Conservation (phyloP, 1,284 basidiomycete species). For the Sporisorium sorghi region DNA sequence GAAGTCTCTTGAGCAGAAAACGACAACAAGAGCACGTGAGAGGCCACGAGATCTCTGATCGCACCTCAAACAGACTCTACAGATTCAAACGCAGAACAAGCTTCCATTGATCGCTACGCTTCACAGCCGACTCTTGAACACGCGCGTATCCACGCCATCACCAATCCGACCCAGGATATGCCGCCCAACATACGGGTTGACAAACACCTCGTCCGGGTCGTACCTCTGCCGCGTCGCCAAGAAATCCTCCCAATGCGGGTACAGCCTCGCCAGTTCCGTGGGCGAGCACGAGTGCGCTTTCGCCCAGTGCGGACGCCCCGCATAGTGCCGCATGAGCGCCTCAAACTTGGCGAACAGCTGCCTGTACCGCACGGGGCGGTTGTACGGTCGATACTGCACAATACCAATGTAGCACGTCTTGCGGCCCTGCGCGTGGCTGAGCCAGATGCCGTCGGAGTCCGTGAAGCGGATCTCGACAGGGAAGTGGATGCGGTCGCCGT, state of each 20-base stretch:
- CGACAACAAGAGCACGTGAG: background rate
- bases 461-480: slow-evolving; percentile 93
- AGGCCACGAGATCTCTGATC: slow-evolving; percentile 3
- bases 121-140: slow-evolving; percentile 55
- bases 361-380: slow-evolving; percentile 86
- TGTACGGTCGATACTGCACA: slow-evolving; percentile 93
- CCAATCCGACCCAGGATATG: slow-evolving; percentile 72
- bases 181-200: slow-evolving; percentile 73
- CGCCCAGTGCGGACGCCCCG: slow-evolving; percentile 95
- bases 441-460: slow-evolving; percentile 89
- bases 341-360: slow-evolving; percentile 85
- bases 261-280: slow-evolving; percentile 77
- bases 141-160: slow-evolving; percentile 41
- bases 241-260: slow-evolving; percentile 88
- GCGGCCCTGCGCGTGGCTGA: slow-evolving; percentile 85
- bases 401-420: slow-evolving; percentile 94
- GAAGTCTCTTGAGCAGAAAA: background rate
- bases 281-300: slow-evolving; percentile 86
- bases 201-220: slow-evolving; percentile 84
- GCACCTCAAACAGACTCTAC: too few relatives aligned
- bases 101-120: background rate
- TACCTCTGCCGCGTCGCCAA: slow-evolving; percentile 77
- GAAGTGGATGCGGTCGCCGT: slow-evolving; percentile 87
- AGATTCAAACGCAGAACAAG: background rate
- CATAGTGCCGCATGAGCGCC: slow-evolving; percentile 77